Conservation (phyloP, 495 filamentous ascomycete genomes). For the Amphirosellinia nigrospora region DNA sequence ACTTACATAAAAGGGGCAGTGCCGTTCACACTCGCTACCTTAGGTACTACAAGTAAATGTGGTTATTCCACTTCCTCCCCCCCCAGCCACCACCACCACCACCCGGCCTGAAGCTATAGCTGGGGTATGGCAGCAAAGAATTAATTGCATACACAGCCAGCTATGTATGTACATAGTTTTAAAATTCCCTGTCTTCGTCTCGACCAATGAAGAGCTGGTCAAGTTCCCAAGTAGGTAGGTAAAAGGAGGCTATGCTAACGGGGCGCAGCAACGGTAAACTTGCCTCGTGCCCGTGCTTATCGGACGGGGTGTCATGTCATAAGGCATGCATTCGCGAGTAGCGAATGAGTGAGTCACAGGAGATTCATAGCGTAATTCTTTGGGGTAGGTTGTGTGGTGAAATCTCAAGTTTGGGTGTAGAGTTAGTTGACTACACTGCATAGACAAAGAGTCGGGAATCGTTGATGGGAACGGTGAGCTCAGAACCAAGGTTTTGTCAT, state of each 20-base stretch:
- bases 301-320: background rate
- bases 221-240: conserved; percentile 25
- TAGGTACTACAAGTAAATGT: background rate
- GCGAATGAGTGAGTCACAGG: background rate
- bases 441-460: background rate
- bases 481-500: conserved; percentile 14
- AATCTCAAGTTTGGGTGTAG: background rate
- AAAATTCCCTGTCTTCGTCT: background rate
- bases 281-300: background rate
- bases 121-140: background rate
- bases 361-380: background rate
- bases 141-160: background rate
- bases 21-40: background rate
- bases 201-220: conserved; percentile 1
- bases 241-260: conserved; percentile 24
- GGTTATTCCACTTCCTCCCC: background rate
- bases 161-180: background rate
- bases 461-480: background rate
- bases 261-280: conserved; percentile 16
- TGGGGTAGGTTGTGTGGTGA: background rate
- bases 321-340: background rate
- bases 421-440: no score
- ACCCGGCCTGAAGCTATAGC: background rate
- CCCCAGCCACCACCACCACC: background rate
- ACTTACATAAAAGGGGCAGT: background rate